Base-by-base conservation (phyloP, 139 green algal genomes). In the Coccomyxa sp. region DNA sequence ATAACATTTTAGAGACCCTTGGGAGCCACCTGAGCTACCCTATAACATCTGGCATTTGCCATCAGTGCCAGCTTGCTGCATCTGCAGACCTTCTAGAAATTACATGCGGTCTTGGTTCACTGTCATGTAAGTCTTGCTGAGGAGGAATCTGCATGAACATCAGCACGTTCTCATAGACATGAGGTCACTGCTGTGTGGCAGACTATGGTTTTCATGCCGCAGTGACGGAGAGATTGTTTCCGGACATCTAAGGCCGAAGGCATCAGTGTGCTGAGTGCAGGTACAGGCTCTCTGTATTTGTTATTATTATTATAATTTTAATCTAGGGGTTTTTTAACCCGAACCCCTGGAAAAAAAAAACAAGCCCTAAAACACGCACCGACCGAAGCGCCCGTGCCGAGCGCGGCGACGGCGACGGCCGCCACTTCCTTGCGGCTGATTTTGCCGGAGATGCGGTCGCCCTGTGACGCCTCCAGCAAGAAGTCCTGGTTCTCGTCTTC, bases 401-500 rank as follows among this genome's bases (percentile, higher is more conserved):
- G 76, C 0, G 89, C 90, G 10, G 85, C 78, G 15, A 85, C 67
- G 13, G 94, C 71, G 25, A 92, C 75, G 0, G 87, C 71, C 0
- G 94, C 94, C 76, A 95, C 86, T 78, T 97, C 95, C n/a, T 88
- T 89, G 0, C 93, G 89, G 0, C 83, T 81, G 32, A 95, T 80
- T 63, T 84, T 88, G 67, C 89, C 90, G 1, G 67, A 87, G 77
- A 95, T 94, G 80, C 58, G 76, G 85, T 98, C 95, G 12, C 95
- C 95, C 83, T 95, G 91, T 76, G 88, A 79, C 0, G 87, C 89
- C 81, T 97, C 91, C 38, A 96, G 57, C 80, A 93, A 76, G 45
- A 84, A 87, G 0, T 87, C 71, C 83, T n/a, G 76, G 13, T 68
- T 82, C 81, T 88, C 82, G 1, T 84, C 67, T 68, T 88, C 85